These are phyloP conservation scores for Noccaea caerulescens DNA, from an alignment of 345 rosid genomes.

Conservation along the genomic window DNA sequence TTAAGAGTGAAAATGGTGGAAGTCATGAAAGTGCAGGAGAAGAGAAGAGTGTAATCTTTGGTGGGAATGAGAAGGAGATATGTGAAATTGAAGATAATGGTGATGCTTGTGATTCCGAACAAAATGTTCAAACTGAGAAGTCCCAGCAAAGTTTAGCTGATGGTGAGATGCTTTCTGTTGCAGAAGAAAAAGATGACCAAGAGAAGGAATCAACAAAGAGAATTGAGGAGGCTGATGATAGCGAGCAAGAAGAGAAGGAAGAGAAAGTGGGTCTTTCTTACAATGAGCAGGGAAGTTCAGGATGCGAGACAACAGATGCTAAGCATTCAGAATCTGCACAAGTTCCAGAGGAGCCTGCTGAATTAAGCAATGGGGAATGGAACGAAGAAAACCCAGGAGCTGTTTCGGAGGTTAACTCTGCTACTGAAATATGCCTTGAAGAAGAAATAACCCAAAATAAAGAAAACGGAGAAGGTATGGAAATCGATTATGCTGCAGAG, in stretches of 20 bases:
- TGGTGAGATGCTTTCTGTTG: conserved; percentile 24
- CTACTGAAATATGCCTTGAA: conserved; percentile 31
- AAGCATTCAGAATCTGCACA: conserved; percentile 24
- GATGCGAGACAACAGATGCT: not conserved
- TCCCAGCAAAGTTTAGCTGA: conserved; percentile 1
- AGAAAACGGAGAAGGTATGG: conserved; percentile 55
- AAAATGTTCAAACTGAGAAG: conserved; percentile 7
- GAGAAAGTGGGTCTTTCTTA: conserved; percentile 7
- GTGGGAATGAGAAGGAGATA: not conserved
- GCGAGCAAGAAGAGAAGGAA: not conserved
- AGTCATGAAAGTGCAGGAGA: conserved; percentile 13
- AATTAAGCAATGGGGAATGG: not conserved
- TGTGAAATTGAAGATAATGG: conserved; percentile 13
- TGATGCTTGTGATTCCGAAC: conserved; percentile 4
- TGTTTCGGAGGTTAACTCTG: conserved; percentile 22
- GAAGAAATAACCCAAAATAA: conserved; percentile 41
- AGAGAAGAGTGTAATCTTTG: not conserved
- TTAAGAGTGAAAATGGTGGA: conserved; percentile 1
- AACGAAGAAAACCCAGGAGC: not conserved
- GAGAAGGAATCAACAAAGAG: not conserved
- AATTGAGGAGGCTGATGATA: conserved; percentile 23
- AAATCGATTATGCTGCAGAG: conserved; percentile 54
- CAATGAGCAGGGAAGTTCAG: not conserved
- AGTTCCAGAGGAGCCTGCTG: conserved; percentile 25
- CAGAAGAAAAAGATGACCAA: conserved; percentile 13